Base-by-base conservation (phyloP, 2,329 filamentous ascomycete species). In the Alternaria arborescens region DNA sequence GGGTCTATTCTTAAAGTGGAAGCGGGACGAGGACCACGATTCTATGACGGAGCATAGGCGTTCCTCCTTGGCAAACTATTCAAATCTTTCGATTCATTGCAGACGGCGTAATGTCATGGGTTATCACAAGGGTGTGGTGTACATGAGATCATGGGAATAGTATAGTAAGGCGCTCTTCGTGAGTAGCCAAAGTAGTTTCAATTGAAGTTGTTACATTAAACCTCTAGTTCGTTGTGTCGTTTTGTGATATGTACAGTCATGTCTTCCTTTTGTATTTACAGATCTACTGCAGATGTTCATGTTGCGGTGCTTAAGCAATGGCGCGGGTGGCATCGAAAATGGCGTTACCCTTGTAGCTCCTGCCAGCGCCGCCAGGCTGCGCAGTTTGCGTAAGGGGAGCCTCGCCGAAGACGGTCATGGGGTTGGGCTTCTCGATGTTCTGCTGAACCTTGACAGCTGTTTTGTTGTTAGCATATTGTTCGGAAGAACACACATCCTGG, bases 391-490 rank as follows among this genome's bases (percentile, higher is more conserved):
- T 34, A 40, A 65, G 43, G 4, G 60, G 38, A 18, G 55, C 58
- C 4, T 38, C 50, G 7, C 65, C 65, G 46, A 62, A 64, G 4
- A 68, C 58, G 5, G 65, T 68, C 28, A 51, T 44, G n/a, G 34
- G 16, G 2, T 41, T 48, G 2, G 56, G 55, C 34, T 58, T 50
- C 58, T 66, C 52, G 10, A 64, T 34, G 12, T 22, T 51, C 57
- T 66, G 65, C 55, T 51, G 48, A 7, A 68, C n/a, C 8, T 42
- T 50, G 41, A 67, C 40, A 8, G 42, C 63, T 66, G 32, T 16
- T 22, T 10, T 7, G 16, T n/a, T 10, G 10, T 61, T 44, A 55
- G 34, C n/a, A 52, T 42, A 3, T n/a, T 8, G n/a, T 2, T 11
- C 14, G 8, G 16, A 18, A 28, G 11, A 41, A 41, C 28, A 53